Percentiles rank a stretch among this genome's conserved stretches.
These are phyloP conservation scores for Talaromyces thailandensis DNA, from an alignment of 495 filamentous ascomycete species.

Conservation along the genomic window DNA sequence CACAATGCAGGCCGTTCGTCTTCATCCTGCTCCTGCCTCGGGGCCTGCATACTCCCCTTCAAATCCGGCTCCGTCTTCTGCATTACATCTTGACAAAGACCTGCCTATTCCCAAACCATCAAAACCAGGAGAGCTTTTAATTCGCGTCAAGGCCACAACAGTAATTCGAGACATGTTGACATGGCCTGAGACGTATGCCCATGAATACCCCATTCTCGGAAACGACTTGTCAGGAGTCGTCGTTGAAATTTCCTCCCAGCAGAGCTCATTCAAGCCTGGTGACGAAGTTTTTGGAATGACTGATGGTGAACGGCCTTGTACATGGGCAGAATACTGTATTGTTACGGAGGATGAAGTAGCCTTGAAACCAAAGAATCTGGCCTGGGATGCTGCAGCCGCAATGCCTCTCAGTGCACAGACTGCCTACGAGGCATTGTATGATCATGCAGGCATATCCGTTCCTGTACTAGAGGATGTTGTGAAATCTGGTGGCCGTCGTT, in stretches of 20 bases:
- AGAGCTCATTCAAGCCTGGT: constrained; percentile 15
- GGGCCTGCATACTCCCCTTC: constrained; percentile 15
- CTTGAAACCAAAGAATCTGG: constrained; percentile 15
- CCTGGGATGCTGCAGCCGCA: constrained; percentile 17
- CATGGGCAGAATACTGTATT: constrained; percentile 25
- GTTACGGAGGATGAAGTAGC: constrained; percentile 17
- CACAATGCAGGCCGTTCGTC: constrained; percentile 29
- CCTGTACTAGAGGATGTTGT: constrained; percentile 1
- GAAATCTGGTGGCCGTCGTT: background rate
- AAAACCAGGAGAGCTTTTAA: constrained; percentile 15
- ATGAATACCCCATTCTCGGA: constrained; percentile 22
- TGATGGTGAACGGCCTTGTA: constrained; percentile 11
- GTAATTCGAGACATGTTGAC: constrained; percentile 22
- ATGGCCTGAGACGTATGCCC: constrained; percentile 25
- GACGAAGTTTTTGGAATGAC: constrained; percentile 28
- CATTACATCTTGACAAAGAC: constrained; percentile 19
- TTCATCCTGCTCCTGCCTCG: constrained; percentile 18
- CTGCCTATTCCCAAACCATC: constrained; percentile 18
- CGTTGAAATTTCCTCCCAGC: constrained; percentile 9
- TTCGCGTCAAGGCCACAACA: constrained; percentile 22
- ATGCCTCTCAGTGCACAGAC: constrained; percentile 26
- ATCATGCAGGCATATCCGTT: constrained; percentile 12
- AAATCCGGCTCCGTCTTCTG: constrained; percentile 25
- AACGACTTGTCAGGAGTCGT: constrained; percentile 39
- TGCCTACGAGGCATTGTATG: constrained; percentile 25